Conservation (phyloP, 257 asterid genomes). For the Solanum habrochaites region DNA sequence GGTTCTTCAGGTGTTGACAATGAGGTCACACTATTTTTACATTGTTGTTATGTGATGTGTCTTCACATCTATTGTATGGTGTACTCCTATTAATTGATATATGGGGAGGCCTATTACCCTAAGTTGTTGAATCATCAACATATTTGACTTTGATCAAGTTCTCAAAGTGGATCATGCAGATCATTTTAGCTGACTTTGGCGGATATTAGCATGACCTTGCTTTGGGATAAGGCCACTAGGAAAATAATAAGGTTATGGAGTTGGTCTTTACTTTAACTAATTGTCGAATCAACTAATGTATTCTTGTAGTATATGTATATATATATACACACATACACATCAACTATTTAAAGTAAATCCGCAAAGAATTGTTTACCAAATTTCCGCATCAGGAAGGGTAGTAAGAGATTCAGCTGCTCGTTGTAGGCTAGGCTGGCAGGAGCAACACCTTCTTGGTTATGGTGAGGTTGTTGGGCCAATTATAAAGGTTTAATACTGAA, state of each 20-base stretch:
- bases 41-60: neutral
- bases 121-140: neutral
- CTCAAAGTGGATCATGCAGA: neutral
- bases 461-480: neutral
- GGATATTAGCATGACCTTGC: neutral
- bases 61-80: neutral
- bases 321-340: too few species aligned
- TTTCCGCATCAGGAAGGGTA: slow-evolving; percentile 66
- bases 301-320: neutral
- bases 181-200: neutral
- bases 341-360: neutral
- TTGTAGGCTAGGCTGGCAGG: slow-evolving; percentile 95
- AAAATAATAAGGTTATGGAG: neutral
- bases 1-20: slow-evolving; percentile 41
- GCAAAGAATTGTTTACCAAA: slow-evolving; percentile 58
- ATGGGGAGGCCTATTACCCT: neutral
- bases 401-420: slow-evolving; percentile 88
- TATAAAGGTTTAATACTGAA: too few species aligned
- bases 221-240: neutral
- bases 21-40: slow-evolving; percentile 32
- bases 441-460: slow-evolving; percentile 38
- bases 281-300: neutral
- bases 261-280: too few species aligned
- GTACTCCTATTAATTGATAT: neutral
- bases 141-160: neutral